Percentiles rank a stretch among this genome's conserved stretches.
phyloP scores from a whole-genome alignment of 2,329 filamentous ascomycete genomes.

The Hymenoscyphus scutula region DNA sequence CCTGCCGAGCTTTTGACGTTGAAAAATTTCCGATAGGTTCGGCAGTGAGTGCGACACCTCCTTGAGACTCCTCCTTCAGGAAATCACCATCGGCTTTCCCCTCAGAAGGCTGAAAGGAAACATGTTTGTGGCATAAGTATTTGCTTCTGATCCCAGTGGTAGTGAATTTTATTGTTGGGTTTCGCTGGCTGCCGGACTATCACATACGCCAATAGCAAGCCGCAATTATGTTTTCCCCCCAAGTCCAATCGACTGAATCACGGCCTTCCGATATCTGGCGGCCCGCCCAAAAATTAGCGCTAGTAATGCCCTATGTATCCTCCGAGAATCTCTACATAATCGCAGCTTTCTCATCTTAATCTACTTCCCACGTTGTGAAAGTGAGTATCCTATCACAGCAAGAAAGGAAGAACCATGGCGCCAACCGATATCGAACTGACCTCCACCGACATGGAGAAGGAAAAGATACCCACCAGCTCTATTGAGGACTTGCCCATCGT shows the following conservation, averaged over 20 bases:
- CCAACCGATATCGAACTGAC: neutral
- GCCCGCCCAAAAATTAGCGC: no score
- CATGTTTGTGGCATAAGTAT: neutral
- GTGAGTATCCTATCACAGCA: neutral
- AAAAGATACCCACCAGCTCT: neutral
- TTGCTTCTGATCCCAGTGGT: neutral
- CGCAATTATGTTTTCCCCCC: no score
- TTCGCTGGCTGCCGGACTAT: neutral
- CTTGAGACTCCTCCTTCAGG: neutral
- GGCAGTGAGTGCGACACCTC: neutral
- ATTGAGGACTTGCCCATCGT: neutral
- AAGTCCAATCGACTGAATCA: no score
- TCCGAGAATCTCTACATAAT: no score
- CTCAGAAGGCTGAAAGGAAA: neutral
- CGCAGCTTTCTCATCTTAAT: no score
- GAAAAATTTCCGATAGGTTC: neutral
- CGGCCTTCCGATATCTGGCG: no score
- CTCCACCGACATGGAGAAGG: neutral
- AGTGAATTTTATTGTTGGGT: neutral
- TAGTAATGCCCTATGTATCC: no score
- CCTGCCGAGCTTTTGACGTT: neutral
- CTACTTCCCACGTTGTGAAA: no score
- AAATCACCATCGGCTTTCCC: neutral
- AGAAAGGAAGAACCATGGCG: neutral
- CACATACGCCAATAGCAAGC: neutral